Conservation (phyloP, 805 yeast species). For the Saturnispora dispora region DNA sequence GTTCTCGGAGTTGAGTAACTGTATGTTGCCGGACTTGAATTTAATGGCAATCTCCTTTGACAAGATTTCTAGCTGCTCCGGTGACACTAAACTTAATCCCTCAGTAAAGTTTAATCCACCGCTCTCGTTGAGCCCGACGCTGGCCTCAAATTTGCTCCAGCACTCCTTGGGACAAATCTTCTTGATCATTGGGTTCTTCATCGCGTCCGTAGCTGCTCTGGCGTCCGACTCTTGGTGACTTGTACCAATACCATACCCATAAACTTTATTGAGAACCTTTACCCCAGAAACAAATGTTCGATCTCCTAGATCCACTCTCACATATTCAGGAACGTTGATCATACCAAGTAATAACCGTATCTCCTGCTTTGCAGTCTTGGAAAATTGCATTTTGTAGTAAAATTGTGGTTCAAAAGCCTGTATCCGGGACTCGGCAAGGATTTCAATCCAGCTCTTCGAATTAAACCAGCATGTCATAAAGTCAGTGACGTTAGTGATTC, state of each 20-base stretch:
- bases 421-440: conserved; percentile 33
- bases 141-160: conserved; percentile 12
- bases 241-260: conserved; percentile 65
- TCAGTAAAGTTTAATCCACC: conserved; percentile 14
- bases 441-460: conserved; percentile 48
- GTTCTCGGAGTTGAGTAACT: conserved; percentile 10
- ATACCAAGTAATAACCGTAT: conserved; percentile 43
- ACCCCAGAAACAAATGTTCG: conserved; percentile 36
- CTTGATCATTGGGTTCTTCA: conserved; percentile 12
- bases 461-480: conserved; percentile 34
- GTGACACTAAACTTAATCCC: not conserved
- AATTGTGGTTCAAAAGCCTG: conserved; percentile 12
- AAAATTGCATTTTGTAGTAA: conserved; percentile 12
- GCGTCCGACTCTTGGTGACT: conserved; percentile 69
- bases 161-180: conserved; percentile 9
- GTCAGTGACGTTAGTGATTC: conserved; percentile 29
- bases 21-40: conserved; percentile 8
- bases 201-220: conserved; percentile 73
- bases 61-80: conserved; percentile 5
- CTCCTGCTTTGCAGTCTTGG: conserved; percentile 40
- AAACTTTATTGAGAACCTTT: conserved; percentile 51
- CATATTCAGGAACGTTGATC: conserved; percentile 46
- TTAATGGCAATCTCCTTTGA: conserved; percentile 9
- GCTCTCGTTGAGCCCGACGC: conserved; percentile 7
- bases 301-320: conserved; percentile 26